Conservation (phyloP, 2,329 filamentous ascomycete genomes). For the Claviceps sp. region DNA sequence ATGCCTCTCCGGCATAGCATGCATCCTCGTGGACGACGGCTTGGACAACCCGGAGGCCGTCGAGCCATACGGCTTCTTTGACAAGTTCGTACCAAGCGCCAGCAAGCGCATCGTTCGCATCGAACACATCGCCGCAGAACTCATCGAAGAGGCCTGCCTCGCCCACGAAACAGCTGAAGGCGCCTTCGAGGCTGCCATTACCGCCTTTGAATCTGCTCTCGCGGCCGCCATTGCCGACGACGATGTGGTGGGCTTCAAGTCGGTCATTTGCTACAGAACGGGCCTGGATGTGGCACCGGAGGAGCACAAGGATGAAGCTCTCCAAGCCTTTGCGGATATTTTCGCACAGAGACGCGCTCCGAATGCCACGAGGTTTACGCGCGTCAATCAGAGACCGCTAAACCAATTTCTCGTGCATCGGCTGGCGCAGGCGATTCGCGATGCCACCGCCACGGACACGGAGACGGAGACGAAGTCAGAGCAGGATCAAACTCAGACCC, state of each 20-base stretch:
- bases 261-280: constrained; percentile 67
- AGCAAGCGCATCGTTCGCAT: constrained; percentile 68
- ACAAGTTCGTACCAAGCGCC: constrained; percentile 46
- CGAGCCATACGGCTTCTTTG: constrained; percentile 50
- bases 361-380: constrained; percentile 24
- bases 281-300: constrained; percentile 46
- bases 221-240: constrained; percentile 44
- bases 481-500: too few species aligned
- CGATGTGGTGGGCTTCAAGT: constrained; percentile 69
- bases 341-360: constrained; percentile 12
- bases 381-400: constrained; percentile 48
- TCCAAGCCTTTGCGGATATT: constrained; percentile 26
- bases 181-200: constrained; percentile 21
- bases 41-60: constrained; percentile 42
- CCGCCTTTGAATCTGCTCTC: constrained; percentile 31
- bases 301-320: constrained; percentile 28
- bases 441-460: constrained; percentile 15
- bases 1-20: constrained; percentile 61
- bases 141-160: constrained; percentile 36
- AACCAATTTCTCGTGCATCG: constrained; percentile 58
- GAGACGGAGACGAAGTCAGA: constrained; percentile 15
- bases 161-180: constrained; percentile 15
- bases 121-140: constrained; percentile 53
- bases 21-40: constrained; percentile 67
- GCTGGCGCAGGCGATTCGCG: constrained; percentile 44